A percentile compares a stretch with the other conserved stretches of the same genome.
Conservation (phyloP, 1,284 basidiomycete genomes). For the Cystobasidium sp. region DNA sequence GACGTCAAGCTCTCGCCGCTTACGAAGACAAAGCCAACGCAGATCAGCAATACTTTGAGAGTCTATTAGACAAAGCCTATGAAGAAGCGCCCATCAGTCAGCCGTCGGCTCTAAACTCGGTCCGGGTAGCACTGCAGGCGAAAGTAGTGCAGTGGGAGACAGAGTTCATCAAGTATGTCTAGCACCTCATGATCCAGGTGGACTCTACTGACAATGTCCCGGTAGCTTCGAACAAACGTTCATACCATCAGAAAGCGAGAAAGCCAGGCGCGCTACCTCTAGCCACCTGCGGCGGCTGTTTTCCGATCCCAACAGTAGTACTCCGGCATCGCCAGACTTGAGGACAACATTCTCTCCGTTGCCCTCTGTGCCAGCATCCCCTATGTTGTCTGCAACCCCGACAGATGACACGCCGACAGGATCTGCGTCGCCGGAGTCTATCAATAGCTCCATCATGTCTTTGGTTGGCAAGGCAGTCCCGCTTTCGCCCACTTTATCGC, state of each 20-base stretch:
- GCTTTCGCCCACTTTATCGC: not conserved
- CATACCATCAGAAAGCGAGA: constrained; percentile 59
- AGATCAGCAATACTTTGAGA: constrained; percentile 67
- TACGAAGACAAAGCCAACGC: constrained; percentile 47
- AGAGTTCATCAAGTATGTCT: constrained; percentile 67
- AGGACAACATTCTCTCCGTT: constrained; percentile 45
- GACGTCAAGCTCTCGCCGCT: constrained; percentile 44
- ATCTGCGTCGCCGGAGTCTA: not conserved
- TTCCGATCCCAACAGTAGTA: constrained; percentile 58
- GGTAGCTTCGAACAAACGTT: constrained; percentile 53
- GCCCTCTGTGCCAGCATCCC: constrained; percentile 47
- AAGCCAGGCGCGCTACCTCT: constrained; percentile 56
- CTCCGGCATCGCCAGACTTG: constrained; percentile 52
- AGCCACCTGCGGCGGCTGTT: constrained; percentile 62
- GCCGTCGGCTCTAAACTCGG: constrained; percentile 80
- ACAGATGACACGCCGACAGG: constrained; percentile 2
- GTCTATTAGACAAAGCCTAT: constrained; percentile 78
- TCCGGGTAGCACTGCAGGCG: constrained; percentile 85
- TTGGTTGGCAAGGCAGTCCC: not conserved
- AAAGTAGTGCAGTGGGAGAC: constrained; percentile 95
- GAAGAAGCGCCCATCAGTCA: constrained; percentile 80
- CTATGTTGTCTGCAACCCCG: constrained; percentile 13
- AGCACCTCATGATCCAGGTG: not conserved
- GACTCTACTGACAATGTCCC: not conserved
- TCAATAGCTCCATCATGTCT: not conserved